Base-by-base conservation (phyloP, 176 grass and related monocot species). In the Melocanna baccifera region DNA sequence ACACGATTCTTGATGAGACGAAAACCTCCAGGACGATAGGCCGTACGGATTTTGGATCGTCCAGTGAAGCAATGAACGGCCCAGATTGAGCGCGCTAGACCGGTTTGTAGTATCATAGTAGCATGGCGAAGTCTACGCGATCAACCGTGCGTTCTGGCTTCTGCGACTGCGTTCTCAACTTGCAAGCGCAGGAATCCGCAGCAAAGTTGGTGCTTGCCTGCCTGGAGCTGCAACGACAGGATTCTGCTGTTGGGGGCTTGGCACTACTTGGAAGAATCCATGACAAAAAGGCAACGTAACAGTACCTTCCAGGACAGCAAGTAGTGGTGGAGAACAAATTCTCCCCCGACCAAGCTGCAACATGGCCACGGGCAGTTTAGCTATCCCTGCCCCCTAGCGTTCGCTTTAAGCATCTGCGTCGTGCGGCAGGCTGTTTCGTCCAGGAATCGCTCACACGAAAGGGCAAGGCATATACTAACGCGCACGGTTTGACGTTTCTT, bases 321-420 rank as follows among this genome's bases (percentile, higher is more conserved):
- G 69, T 22, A 2, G 47, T 53, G 19, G 50, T 50, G 15, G 71
- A 71, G 29, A 86, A 80, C 67, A 9, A 16, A 86, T 79, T 71
- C 67, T 50, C 52, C 0, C 0, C 5, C 15, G 7, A 52, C 22
- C n/a, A 66, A 28, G 66, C 3, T 57, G 9, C 64, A 67, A 62
- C 25, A 28, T 62, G 25, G 57, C n/a, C 57, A 13, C 1, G 6
- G 28, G 29, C 14, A 37, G 2, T 37, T 37, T 37, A 37, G 59
- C 28, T 29, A 62, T 14, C 0, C 23, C 12, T 67, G 9, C 30
- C 4, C 15, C 41, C 22, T 52, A 13, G 14, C 26, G 9, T 59
- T 77, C 62, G 8, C 66, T 79, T 78, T 62, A 86, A 25, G 75
- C 74, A 58, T 77, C 48, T 69, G 10, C 57, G 12, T 12, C 57